Conservation (phyloP, 179 eudicot genomes). For the Sideroxylon spinosum region DNA sequence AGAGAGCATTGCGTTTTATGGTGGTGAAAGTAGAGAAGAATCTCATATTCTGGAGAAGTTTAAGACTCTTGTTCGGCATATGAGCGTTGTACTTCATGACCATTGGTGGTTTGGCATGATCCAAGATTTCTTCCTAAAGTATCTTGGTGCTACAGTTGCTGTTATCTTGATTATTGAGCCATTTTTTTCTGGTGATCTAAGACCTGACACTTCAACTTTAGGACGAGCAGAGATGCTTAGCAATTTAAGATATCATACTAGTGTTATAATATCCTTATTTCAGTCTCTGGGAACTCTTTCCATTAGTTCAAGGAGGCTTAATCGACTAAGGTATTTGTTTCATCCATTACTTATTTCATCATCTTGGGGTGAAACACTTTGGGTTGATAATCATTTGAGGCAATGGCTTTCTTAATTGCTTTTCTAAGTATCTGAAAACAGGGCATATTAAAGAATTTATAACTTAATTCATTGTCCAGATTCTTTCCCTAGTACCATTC, state of each 20-base stretch:
- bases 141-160: conserved; percentile 98
- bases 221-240: conserved; percentile 99
- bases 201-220: conserved; percentile 86
- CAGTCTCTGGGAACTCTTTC: conserved; percentile 94
- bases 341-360: conserved; percentile 5
- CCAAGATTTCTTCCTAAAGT: conserved; percentile 91
- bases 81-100: conserved; percentile 80
- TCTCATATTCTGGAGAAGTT: conserved; percentile 87
- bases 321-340: conserved; percentile 77
- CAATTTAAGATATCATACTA: conserved; percentile 95
- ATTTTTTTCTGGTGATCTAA: conserved; percentile 83
- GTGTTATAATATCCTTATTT: conserved; percentile 90
- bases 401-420: background rate
- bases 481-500: background rate
- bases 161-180: conserved; percentile 95
- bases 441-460: background rate
- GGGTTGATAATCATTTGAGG: background rate
- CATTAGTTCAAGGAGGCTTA: conserved; percentile 90
- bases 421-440: background rate
- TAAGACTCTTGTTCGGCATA: conserved; percentile 67
- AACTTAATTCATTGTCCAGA: background rate
- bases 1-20: conserved; percentile 94
- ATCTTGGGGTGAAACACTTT: conserved; percentile 7
- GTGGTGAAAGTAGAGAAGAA: conserved; percentile 91
- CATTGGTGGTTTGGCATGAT: conserved; percentile 99